Conservation (phyloP, 2,329 filamentous ascomycete genomes). For the Dactylella cylindrospora region DNA sequence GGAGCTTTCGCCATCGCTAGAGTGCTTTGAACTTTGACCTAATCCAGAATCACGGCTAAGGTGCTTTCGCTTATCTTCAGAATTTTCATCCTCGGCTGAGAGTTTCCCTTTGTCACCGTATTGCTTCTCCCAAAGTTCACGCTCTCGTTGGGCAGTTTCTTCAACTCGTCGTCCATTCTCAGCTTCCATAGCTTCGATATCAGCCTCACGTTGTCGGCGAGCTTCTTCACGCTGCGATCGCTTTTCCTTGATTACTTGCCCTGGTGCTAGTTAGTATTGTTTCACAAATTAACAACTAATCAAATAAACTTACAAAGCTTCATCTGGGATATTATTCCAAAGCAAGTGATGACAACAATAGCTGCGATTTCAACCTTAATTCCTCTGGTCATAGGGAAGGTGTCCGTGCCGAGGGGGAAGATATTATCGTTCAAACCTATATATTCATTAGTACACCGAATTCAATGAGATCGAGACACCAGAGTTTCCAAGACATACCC, state of each 20-base stretch:
- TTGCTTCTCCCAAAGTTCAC: slow-evolving; percentile 69
- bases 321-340: slow-evolving; percentile 80
- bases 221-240: slow-evolving; percentile 58
- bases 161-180: slow-evolving; percentile 65
- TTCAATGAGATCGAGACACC: slow-evolving; percentile 35
- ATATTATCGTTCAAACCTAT: slow-evolving; percentile 70
- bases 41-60: slow-evolving; percentile 32
- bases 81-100: slow-evolving; percentile 48
- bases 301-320: slow-evolving; percentile 80
- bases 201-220: slow-evolving; percentile 57
- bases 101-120: slow-evolving; percentile 66
- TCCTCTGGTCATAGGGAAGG: slow-evolving; percentile 82
- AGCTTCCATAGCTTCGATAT: slow-evolving; percentile 67
- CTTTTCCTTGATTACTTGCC: slow-evolving; percentile 53
- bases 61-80: slow-evolving; percentile 9
- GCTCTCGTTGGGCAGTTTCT: slow-evolving; percentile 54
- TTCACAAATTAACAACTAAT: slow-evolving; percentile 52
- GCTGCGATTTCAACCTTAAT: slow-evolving; percentile 82
- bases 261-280: slow-evolving; percentile 55
- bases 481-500: slow-evolving; percentile 60
- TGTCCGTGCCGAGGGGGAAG: slow-evolving; percentile 74
- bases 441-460: slow-evolving; percentile 29
- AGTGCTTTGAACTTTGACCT: slow-evolving; percentile 32
- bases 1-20: slow-evolving; percentile 23
- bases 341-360: slow-evolving; percentile 70